Evolutionary conservation across 768 basidiomycete species (phyloP).

Genomic region (Lactarius sanguifluus): DNA sequence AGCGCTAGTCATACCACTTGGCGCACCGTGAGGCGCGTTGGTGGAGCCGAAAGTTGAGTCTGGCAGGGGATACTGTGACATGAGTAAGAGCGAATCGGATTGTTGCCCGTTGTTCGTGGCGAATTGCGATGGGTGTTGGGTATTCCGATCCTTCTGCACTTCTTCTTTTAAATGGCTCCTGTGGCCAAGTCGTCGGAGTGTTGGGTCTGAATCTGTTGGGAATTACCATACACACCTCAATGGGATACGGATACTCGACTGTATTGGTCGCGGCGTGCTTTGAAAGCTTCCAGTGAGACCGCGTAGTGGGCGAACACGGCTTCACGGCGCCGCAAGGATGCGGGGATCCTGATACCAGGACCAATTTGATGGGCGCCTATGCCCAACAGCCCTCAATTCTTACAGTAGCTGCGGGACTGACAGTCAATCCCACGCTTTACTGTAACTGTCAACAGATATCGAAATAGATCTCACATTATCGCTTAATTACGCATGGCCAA

Average conservation of each 20-base stretch:
- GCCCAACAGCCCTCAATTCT: neutral
- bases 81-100: constrained; percentile 2
- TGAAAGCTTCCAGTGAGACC: neutral
- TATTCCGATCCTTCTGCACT: neutral
- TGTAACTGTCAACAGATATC: neutral
- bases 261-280: neutral
- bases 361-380: neutral
- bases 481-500: neutral
- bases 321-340: neutral
- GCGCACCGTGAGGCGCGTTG: constrained; percentile 7
- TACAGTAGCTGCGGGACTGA: neutral
- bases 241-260: constrained; percentile 5
- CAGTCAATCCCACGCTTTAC: neutral
- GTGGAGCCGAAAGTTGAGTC: constrained; percentile 10
- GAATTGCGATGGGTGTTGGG: constrained; percentile 2
- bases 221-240: neutral
- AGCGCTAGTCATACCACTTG: neutral
- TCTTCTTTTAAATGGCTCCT: constrained; percentile 1
- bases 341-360: constrained; percentile 1
- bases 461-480: neutral
- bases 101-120: neutral
- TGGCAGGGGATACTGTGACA: constrained; percentile 12
- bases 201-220: neutral
- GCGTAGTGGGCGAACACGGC: neutral
- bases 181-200: neutral